Evolutionary conservation across 345 rosid genomes (phyloP), one percentile per base, ranked within the genome.

Genomic region (Aegle marmelos): DNA sequence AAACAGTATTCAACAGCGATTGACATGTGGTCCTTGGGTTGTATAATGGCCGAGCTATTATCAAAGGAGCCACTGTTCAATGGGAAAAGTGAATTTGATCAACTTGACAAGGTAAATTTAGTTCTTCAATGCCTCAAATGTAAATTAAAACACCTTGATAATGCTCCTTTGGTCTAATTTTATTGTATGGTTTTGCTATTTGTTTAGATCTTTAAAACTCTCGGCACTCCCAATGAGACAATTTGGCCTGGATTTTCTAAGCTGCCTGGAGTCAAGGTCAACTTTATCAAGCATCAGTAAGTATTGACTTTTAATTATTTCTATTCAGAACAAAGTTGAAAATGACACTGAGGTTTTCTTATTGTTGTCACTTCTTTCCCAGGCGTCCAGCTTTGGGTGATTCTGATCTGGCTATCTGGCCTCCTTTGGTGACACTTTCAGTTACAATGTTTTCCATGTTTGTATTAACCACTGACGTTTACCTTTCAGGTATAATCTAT

Each of bases 11-110:
- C 99, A 71, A 97, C 98, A 28, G 96, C 99, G 53, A 91, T 97
- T 87, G 99, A 96, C 88, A 94, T 96, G 99, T 96, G 99, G 99
- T 96, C 99, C 30, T 82, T 96, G 71, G 99, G 99, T 63, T 96
- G 99, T 83, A 94, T 96, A 60, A 96, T 96, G 99, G 98, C 98
- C 68, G 99, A 96, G 76, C 77, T 96, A 56, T 85, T 96, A 61
- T 90, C 97, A 1, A 96, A 94, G 82, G 92, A 89, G 74, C 93
- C 99, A 28, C 83, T 96, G 66, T 96, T 96, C 81, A 94, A 92
- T 86, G 99, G 99, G 74, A 96, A 91, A 88, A 89, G 93, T 71
- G 99, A 96, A 85, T 82, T 92, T 73, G 99, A 96, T 85, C 99
- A 96, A 83, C 98, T 96, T 75, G 98, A 96, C 90, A 96, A 96